Evolutionary conservation across 2,329 filamentous ascomycete genomes (phyloP), one percentile per base, ranked within the genome.

Genomic region (Penicillium thymicola): DNA sequence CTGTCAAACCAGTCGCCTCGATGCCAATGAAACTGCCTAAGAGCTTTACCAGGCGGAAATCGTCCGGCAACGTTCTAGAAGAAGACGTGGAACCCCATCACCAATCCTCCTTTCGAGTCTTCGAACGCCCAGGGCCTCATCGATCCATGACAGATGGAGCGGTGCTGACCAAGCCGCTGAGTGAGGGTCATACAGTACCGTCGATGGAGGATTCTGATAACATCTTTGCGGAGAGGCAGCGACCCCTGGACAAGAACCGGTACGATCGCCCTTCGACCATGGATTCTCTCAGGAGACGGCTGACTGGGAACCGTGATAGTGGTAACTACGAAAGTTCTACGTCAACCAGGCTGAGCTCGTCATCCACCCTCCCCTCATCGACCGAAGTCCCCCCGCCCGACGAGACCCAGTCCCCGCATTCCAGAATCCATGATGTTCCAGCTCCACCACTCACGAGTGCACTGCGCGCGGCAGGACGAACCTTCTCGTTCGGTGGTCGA

Each of bases 11-110:
- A 44, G 21, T 36, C 46, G 23, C 54, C 25, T 36, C 51, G 32
- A 83, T 83, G 80, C 81, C 81, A 66, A 82, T 82, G 69, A 82
- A 83, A 70, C 71, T 81, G 47, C 79, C 81, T 50, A 83, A 82
- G 67, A 72, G 75, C 57, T 82, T 83, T 66, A 71, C 72, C 62
- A 77, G 81, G 65, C 79, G 81, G 63, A 82, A 82, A 71, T 83
- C 81, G 57, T 80, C 80, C 58, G 81, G 79, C 46, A 81, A 82
- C 72, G 76, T 74, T 50, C 70, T 83, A 59, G 81, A 83, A 30
- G 77, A 81, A 30, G 77, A 81, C 50, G 67, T 73, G 40, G 73
- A 73, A 55, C 70, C 71, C 30, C 67, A 68, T 14, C 72, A 51
- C 13, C 48, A 74, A 49, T 69, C 79, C 23, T 81, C 81, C n/a